Evolutionary conservation across 2,329 filamentous ascomycete genomes (phyloP).

Genomic region (Ambrosiella beaveri): DNA sequence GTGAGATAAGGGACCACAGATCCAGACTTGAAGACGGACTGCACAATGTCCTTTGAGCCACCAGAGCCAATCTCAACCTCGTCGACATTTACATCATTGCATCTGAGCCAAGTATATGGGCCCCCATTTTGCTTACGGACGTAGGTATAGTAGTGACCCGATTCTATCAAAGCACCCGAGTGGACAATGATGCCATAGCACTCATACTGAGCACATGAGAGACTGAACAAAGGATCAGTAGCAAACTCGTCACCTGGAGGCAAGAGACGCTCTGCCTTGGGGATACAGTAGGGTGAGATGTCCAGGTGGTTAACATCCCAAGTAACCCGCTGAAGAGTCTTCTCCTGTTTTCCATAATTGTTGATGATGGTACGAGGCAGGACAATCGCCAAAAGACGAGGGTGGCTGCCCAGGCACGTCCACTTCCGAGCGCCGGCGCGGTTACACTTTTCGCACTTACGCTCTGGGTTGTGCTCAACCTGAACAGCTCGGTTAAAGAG

Average conservation of each 20-base stretch:
- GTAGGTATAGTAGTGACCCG: constrained; percentile 64
- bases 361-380: constrained; percentile 41
- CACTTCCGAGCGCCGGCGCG: constrained; percentile 50
- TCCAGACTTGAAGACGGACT: constrained; percentile 23
- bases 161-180: constrained; percentile 43
- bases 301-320: constrained; percentile 61
- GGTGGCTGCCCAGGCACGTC: constrained; percentile 59
- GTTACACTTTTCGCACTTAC: constrained; percentile 61
- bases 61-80: constrained; percentile 26
- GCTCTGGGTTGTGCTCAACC: constrained; percentile 46
- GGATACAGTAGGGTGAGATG: constrained; percentile 28
- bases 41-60: constrained; percentile 20
- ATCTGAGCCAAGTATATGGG: constrained; percentile 27
- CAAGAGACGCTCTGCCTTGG: constrained; percentile 20
- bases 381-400: constrained; percentile 60
- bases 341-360: constrained; percentile 20
- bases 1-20: constrained; percentile 29
- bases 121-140: constrained; percentile 32
- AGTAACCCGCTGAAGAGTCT: constrained; percentile 53
- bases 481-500: neutral
- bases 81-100: constrained; percentile 29
- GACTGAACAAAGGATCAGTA: constrained; percentile 25
- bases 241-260: constrained; percentile 10
- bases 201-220: constrained; percentile 48
- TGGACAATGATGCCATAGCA: constrained; percentile 76